Base-by-base conservation (phyloP, 768 basidiomycete species). In the Pleurotus djamor region DNA sequence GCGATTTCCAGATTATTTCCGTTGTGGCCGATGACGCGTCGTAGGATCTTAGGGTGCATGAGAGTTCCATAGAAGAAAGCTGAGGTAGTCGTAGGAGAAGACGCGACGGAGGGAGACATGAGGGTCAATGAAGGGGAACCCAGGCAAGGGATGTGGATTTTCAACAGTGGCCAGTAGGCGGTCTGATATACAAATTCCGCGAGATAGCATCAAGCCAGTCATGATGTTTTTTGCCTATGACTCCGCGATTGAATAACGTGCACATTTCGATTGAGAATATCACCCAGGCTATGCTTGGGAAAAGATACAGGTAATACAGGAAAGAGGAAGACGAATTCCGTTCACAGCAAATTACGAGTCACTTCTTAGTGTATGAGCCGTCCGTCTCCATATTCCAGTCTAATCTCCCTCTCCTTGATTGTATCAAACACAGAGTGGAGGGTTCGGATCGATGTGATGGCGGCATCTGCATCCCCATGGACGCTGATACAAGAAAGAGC, bases 41-140 rank as follows among this genome's bases (percentile, higher is more conserved):
- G 82, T 41, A 97, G 76, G 66, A 98, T 89, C 52, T 83, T 83
- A 5, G 94, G 94, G 66, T 95, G 92, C 80, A 96, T 86, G 17
- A 98, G 76, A 0, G 92, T 96, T 10, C 96, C 96, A 71, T 96
- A 94, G 76, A 94, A 91, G 72, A 95, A 96, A 14, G 87, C 87
- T 28, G 76, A 57, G 2, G 35, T 35, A 12, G 49, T 60, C 28
- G 38, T 10, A 41, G 9, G 10, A 41, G 38, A n/a, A 41, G 56
- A 52, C 14, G 21, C 34, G 35, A 58, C 52, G 21, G 28, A 28
- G 34, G 9, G 10, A 41, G 38, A 9, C 38, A 10, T 41, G 38
- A 9, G 9, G 32, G n/a, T 52, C 45, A 17, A n/a, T 17, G 13
- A n/a, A 43, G 9, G 41, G 4, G 41, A 43, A n/a, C n/a, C 1